Evolutionary conservation across 2,329 filamentous ascomycete genomes (phyloP), one percentile per base, ranked within the genome.

Genomic region (Fusarium transvaalense): DNA sequence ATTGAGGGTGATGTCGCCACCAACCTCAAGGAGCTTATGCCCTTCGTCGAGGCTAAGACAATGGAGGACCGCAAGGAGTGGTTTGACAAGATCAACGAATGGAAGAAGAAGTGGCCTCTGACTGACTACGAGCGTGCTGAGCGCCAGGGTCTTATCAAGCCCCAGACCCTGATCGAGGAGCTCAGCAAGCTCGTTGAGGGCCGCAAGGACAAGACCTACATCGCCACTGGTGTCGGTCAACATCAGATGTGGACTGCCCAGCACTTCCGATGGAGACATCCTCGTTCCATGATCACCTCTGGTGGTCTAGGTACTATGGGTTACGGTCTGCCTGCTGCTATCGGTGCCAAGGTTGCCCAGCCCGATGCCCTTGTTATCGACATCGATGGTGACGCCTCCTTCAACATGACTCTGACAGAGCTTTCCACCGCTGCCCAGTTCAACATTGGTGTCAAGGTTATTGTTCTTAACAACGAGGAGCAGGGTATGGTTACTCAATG

Each of bases 221-320:
- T 99, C 77, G 84, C 94, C 3, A 98, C 95, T 3, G 96, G 95
- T 81, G 96, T 98, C 12, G 96, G 96, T 41, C 96, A 98, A 81
- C 95, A 98, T 56, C 95, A 99, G 81, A 98, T 98, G 96, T 98
- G 95, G 96, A 88, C 92, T 27, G 96, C 94, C 6, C 95, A 98
- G 83, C 94, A 97, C 84, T 98, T 94, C 89, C 89, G 94, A 75
- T 98, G 96, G 95, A 88, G 93, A 68, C 83, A 94, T 75, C 95
- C 96, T 32, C 90, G 96, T 71, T 92, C 92, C 67, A 97, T 98
- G 92, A 92, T 99, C 82, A 97, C 95, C 32, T 97, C 94, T 1
- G 96, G 96, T 79, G 96, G 96, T 78, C 89, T 98, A 19, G 94
- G 79, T 56, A 82, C 79, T 19, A 98, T 98, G 96, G 96, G 96